These are phyloP conservation scores for Coccomyxa sp. DNA, from an alignment of 139 green algal genomes.

Conservation along the genomic window DNA sequence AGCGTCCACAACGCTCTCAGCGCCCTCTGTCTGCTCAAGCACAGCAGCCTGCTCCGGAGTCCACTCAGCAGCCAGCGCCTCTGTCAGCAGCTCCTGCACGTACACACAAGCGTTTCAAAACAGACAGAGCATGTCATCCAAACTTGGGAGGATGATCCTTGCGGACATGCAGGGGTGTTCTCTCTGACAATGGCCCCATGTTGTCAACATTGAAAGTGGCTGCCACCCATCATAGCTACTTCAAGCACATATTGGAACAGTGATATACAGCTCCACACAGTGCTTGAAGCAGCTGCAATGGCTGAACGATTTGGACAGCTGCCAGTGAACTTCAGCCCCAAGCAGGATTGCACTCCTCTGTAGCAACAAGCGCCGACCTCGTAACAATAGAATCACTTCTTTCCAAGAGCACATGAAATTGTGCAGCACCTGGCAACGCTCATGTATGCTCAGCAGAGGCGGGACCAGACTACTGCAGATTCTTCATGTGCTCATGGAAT, in stretches of 20 bases:
- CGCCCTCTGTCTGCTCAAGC: slow-evolving; percentile 37
- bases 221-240: neutral
- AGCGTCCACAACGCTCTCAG: slow-evolving; percentile 58
- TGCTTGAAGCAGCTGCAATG: too few relatives aligned
- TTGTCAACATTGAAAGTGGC: neutral
- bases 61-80: slow-evolving; percentile 46
- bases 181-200: neutral
- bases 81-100: slow-evolving; percentile 30
- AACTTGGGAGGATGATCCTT: neutral
- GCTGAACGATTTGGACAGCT: too few relatives aligned
- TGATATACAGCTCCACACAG: too few relatives aligned
- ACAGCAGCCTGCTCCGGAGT: slow-evolving; percentile 43
- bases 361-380: too few relatives aligned
- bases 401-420: neutral
- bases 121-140: neutral
- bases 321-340: too few relatives aligned
- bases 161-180: neutral
- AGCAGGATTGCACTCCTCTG: too few relatives aligned
- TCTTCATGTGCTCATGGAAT: neutral
- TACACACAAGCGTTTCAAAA: too few relatives aligned
- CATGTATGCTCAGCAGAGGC: too few relatives aligned
- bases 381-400: neutral
- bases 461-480: neutral
- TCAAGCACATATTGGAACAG: neutral
- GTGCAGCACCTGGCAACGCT: too few relatives aligned